Conservation (phyloP, 2,329 filamentous ascomycete species). For the Diaporthe citri region DNA sequence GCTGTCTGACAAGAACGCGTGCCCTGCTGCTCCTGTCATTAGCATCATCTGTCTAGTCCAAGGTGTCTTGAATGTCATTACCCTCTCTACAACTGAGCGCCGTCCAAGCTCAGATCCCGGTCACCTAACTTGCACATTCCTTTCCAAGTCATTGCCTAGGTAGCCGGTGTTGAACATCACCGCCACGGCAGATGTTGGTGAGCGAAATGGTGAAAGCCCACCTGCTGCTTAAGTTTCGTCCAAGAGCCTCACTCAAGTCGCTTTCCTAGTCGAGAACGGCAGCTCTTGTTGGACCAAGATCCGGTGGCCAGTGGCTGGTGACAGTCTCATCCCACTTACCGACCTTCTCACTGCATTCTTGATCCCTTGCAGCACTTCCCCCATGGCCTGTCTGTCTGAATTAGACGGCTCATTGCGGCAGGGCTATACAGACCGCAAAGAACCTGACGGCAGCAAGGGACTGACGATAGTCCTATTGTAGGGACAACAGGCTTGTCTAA, state of each 20-base stretch:
- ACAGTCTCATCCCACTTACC: background rate
- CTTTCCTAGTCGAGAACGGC: background rate
- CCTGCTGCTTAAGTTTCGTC: background rate
- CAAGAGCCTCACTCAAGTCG: background rate
- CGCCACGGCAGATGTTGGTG: background rate
- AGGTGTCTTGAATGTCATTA: background rate
- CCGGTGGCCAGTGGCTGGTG: background rate
- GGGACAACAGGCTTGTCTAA: no score
- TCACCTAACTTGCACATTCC: no score
- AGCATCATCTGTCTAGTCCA: background rate
- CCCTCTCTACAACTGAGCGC: background rate
- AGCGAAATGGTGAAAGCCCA: background rate
- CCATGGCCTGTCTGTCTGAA: background rate
- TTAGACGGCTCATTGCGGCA: no score
- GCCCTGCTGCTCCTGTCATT: background rate
- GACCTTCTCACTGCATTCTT: no score
- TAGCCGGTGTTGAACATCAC: no score
- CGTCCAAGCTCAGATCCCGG: background rate
- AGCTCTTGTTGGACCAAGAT: background rate
- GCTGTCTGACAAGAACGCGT: background rate
- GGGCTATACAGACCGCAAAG: background rate
- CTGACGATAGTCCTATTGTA: no score
- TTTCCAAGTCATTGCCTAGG: background rate
- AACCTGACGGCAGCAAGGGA: no score
- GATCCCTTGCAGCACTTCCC: no score